These are phyloP conservation scores for Trypanosoma melophagium DNA, from an alignment of 208 protist species.

Conservation along the genomic window DNA sequence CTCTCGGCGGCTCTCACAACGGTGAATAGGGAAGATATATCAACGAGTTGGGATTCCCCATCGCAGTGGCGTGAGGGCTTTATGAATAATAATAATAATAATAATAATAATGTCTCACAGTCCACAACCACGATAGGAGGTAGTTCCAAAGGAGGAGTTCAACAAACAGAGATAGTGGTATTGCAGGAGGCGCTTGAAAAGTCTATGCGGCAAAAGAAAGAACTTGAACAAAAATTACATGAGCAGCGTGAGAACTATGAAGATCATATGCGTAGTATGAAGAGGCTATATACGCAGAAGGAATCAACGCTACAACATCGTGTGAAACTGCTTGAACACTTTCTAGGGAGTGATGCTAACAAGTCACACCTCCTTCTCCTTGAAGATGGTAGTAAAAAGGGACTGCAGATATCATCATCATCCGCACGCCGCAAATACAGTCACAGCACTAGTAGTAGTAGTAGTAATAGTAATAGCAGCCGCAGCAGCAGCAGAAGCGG, in stretches of 20 bases:
- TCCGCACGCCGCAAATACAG: background rate
- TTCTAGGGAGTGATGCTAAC: background rate
- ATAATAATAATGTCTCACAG: no score
- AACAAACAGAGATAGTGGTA: background rate
- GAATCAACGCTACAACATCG: conserved; percentile 20
- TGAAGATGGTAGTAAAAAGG: background rate
- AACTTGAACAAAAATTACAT: conserved; percentile 3
- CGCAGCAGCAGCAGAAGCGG: background rate
- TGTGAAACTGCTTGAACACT: conserved; percentile 13
- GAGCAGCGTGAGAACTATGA: conserved; percentile 14
- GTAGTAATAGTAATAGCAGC: background rate
- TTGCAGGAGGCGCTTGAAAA: conserved; percentile 11
- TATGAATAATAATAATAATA: no score
- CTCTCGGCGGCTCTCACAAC: no score
- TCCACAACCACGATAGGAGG: no score
- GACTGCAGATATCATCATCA: background rate
- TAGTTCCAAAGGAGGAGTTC: no score
- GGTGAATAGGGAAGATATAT: no score
- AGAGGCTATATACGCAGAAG: conserved; percentile 22
- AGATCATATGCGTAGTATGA: conserved; percentile 21
- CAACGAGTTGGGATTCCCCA: no score
- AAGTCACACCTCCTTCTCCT: background rate
- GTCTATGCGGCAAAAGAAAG: conserved; percentile 1
- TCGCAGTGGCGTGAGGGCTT: no score
- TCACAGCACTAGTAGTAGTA: background rate